A percentile compares a stretch with the other conserved stretches of the same genome.
These are phyloP conservation scores for Rhizopus arrhizus DNA, from an alignment of 371 early-diverging fungal species.

Conservation along the genomic window DNA sequence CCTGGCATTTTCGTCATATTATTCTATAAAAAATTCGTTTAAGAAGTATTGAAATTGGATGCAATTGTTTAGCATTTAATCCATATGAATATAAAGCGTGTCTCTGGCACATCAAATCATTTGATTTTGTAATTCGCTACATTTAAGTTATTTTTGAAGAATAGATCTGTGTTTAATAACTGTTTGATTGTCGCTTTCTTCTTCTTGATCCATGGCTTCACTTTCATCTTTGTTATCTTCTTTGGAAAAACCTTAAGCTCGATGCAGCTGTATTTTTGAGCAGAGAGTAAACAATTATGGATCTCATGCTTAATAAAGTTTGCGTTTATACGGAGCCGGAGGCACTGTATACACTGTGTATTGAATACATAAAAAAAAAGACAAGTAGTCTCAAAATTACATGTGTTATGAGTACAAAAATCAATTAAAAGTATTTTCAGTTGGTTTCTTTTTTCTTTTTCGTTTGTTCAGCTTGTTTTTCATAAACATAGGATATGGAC, in stretches of 20 bases:
- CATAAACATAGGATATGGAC: too few species aligned
- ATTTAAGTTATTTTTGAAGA: conserved; percentile 7
- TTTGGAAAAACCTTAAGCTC: conserved; percentile 12
- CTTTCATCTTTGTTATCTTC: conserved; percentile 12
- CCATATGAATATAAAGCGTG: conserved; percentile 7
- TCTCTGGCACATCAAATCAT: conserved; percentile 1
- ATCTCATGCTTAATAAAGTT: conserved; percentile 10
- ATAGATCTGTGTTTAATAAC: conserved; percentile 4
- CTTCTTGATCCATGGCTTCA: conserved; percentile 7
- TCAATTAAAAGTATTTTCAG: too few species aligned
- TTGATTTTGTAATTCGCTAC: neutral
- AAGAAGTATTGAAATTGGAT: conserved; percentile 2
- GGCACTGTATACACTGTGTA: conserved; percentile 4
- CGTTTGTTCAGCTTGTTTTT: too few species aligned
- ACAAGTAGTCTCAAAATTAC: too few species aligned
- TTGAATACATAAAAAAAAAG: conserved; percentile 7
- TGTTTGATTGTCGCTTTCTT: conserved; percentile 7
- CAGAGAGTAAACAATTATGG: conserved; percentile 12
- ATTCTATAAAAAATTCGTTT: conserved; percentile 5
- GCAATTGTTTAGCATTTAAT: conserved; percentile 7
- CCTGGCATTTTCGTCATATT: conserved; percentile 6
- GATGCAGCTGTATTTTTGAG: conserved; percentile 15
- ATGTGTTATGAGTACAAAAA: too few species aligned
- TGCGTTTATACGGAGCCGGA: conserved; percentile 10
- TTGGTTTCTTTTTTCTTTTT: too few species aligned